Evolutionary conservation across 345 rosid genomes (phyloP), one percentile per base, ranked within the genome.

Genomic region (Euphorbia pulcherrima): DNA sequence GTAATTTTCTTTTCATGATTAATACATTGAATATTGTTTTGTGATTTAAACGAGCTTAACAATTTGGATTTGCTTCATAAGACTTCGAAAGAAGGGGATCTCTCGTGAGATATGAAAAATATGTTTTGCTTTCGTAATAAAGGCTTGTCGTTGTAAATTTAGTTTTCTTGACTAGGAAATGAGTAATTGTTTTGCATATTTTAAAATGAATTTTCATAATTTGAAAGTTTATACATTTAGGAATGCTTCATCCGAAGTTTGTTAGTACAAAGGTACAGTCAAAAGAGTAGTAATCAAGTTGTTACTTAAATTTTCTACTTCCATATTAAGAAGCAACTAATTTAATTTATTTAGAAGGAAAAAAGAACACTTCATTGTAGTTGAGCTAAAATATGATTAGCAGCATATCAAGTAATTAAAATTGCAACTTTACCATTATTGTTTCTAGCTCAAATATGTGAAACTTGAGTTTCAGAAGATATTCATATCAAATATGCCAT

Each of bases 401-500:
- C 8, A 16, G 9, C 24, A 23, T 17, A 30, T 27, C 11, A 8
- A 59, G 29, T 39, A 46, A 37, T 52, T 61, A 7, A 33, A 30
- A 37, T 37, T 12, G 20, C 8, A 62, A 60, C 30, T 39, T 16
- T 1, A 13, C 20, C 11, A 5, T 51, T n/a, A 17, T 39, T 20
- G 4, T 26, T 28, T 33, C 3, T 46, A 18, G 6, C 30, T 57
- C 23, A 21, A n/a, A 8, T 29, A 9, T 39, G 39, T 14, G 40
- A n/a, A 62, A 41, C 27, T n/a, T 27, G 71, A 60, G 47, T 60
- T 69, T 48, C 64, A 28, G 54, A 57, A 30, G 16, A 24, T 16
- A 9, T 65, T 69, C 23, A 39, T 51, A 18, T n/a, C 59, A 40
- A 27, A 52, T 37, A 26, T 40, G 63, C 28, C 67, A 17, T n/a